Base-by-base conservation (phyloP, 768 basidiomycete species). In the Pleurotus salmoneostramineus region DNA sequence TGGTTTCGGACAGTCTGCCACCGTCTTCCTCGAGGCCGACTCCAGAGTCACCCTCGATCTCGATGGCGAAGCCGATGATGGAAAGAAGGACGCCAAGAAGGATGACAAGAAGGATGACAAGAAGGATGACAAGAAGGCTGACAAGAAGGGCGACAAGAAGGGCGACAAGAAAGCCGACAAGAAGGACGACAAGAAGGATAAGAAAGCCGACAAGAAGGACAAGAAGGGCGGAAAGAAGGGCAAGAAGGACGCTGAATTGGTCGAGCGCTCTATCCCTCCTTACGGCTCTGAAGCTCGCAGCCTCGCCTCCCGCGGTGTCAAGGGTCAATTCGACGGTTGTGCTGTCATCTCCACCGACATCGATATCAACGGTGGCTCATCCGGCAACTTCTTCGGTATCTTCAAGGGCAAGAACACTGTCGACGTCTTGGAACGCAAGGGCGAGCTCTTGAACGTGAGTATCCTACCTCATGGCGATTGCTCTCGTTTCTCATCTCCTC, bases 11-110 rank as follows among this genome's bases (percentile, higher is more conserved):
- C 52, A 55, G 12, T 33, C 36, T 11, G 52, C 52, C 21, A 40
- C 36, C 36, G 52, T 55, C 35, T 55, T 55, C 52, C 17, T 55
- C 40, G 52, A 55, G 40, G 52, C 52, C 31, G 31, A 55, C 40
- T 55, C 52, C 32, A 17, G n/a, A 6, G 52, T 55, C 14, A n/a
- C 14, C 12, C 52, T 55, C 7, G 52, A 55, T 37, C 52, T 55
- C 40, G 52, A 55, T 14, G 52, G 52, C 31, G 35, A 35, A 7
- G 52, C 31, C 8, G 37, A 55, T n/a, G 37, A 55, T 35, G 27
- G 40, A n/a, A 37, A 37, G 12, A 55, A 55, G 52, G 37, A 17
- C 35, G 52, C 11, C 33, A 35, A 52, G 31, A 52, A 52, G 50
- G 34, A 52, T 4, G 35, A 37, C 36, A 31, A 52, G 15, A 52